Percentiles rank a stretch among this genome's conserved stretches.
Evolutionary conservation across 352 stramenopile species (phyloP).

Genomic region (Globisporangium perplexum): DNA sequence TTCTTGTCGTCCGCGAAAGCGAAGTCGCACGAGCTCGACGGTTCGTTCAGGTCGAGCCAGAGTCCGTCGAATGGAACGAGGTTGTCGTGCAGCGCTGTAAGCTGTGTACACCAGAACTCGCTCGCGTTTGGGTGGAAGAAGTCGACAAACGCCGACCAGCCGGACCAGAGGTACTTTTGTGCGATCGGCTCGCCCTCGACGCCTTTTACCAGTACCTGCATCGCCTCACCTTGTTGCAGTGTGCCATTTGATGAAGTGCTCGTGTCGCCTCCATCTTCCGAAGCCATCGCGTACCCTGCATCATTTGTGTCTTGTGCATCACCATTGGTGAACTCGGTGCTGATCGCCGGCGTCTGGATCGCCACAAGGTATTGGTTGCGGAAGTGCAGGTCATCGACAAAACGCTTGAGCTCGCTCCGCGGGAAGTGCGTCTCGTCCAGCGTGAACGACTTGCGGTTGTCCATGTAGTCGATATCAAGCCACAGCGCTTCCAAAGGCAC

Average conservation of each 20-base stretch:
- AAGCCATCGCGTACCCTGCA: not conserved
- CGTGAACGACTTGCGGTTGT: slow-evolving; percentile 44
- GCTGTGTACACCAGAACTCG: slow-evolving; percentile 61
- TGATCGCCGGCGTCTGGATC: slow-evolving; percentile 63
- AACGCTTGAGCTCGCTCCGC: slow-evolving; percentile 25
- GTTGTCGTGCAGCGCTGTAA: slow-evolving; percentile 50
- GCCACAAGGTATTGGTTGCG: slow-evolving; percentile 76
- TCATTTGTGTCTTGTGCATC: not conserved
- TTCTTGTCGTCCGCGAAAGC: slow-evolving; percentile 27
- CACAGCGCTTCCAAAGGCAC: slow-evolving; percentile 80
- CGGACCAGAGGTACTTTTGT: slow-evolving; percentile 57
- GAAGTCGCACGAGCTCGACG: slow-evolving; percentile 61
- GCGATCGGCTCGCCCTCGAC: slow-evolving; percentile 52
- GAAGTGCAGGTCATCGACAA: slow-evolving; percentile 79
- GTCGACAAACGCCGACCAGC: slow-evolving; percentile 75
- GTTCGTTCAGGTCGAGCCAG: slow-evolving; percentile 85
- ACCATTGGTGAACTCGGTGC: not conserved
- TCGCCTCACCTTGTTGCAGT: slow-evolving; percentile 28
- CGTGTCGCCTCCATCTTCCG: not conserved
- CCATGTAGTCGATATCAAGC: slow-evolving; percentile 67
- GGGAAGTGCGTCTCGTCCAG: slow-evolving; percentile 57
- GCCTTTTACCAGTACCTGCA: slow-evolving; percentile 79
- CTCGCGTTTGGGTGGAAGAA: slow-evolving; percentile 79
- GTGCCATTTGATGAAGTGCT: slow-evolving; percentile 11
- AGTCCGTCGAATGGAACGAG: slow-evolving; percentile 71